phyloP scores from a whole-genome alignment of 1,284 basidiomycete genomes.

The Boletus sp. region DNA sequence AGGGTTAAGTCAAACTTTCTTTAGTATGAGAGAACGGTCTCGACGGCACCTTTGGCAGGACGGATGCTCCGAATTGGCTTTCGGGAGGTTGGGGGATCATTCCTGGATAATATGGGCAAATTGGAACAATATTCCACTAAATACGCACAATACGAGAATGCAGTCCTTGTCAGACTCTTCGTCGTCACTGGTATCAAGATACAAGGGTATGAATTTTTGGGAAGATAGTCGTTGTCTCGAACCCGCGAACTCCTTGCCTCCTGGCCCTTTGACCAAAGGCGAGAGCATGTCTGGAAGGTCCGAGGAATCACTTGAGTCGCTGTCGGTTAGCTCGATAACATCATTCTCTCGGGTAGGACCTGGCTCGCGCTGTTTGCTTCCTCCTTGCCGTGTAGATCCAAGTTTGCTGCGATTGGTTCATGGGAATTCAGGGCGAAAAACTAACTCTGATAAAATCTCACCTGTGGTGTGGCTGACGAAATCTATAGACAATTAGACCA shows the following conservation, averaged over 20 bases:
- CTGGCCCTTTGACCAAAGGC: slow-evolving; percentile 21
- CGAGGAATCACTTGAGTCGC: slow-evolving; percentile 21
- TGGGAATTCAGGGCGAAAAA: not conserved
- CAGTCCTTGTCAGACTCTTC: slow-evolving; percentile 39
- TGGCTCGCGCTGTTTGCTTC: not conserved
- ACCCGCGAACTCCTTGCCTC: slow-evolving; percentile 1
- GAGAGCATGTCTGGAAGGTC: slow-evolving; percentile 27
- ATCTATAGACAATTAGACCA: slow-evolving; percentile 7
- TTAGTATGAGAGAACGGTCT: slow-evolving; percentile 1
- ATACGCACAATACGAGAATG: slow-evolving; percentile 45
- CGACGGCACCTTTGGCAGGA: slow-evolving; percentile 14
- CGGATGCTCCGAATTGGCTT: slow-evolving; percentile 38
- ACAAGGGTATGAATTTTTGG: slow-evolving; percentile 25
- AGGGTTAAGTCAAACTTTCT: not conserved
- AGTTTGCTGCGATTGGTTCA: slow-evolving; percentile 6
- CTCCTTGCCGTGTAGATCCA: not conserved
- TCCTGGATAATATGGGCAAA: slow-evolving; percentile 12
- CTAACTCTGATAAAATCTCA: slow-evolving; percentile 5
- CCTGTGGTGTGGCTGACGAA: slow-evolving; percentile 10
- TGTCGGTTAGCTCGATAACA: slow-evolving; percentile 34
- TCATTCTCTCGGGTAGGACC: slow-evolving; percentile 6
- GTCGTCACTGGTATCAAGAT: slow-evolving; percentile 30
- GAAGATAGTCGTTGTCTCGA: slow-evolving; percentile 10
- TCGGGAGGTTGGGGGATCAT: slow-evolving; percentile 46
- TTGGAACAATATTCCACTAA: not conserved